Percentiles rank a stretch among this genome's conserved stretches.
phyloP scores from a whole-genome alignment of 768 basidiomycete genomes.

The Suillus decipiens region DNA sequence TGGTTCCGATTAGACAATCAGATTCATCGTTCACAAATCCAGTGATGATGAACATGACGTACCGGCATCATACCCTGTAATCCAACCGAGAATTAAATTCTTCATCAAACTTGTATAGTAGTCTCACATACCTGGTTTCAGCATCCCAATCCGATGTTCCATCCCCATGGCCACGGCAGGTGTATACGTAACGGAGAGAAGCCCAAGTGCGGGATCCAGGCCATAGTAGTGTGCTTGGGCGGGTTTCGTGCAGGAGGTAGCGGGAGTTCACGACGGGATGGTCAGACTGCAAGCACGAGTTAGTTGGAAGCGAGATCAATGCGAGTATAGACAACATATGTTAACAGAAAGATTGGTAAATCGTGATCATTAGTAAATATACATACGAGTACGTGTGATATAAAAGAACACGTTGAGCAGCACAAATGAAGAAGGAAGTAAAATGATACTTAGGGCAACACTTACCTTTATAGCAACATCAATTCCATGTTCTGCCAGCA shows the following conservation, averaged over 20 bases:
- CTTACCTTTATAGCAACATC: constrained; percentile 74
- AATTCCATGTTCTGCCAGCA: constrained; percentile 68
- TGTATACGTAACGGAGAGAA: constrained; percentile 66
- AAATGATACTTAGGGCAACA: background rate
- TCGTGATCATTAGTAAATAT: no score
- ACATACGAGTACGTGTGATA: background rate
- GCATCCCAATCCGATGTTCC: constrained; percentile 67
- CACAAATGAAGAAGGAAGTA: background rate
- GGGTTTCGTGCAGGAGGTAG: constrained; percentile 70
- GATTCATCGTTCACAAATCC: background rate
- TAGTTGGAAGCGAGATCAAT: constrained; percentile 1
- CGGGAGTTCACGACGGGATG: constrained; percentile 63
- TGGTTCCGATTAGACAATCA: background rate
- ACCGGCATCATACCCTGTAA: constrained; percentile 52
- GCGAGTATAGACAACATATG: no score
- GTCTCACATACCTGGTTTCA: constrained; percentile 45
- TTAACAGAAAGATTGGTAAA: no score
- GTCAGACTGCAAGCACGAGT: constrained; percentile 43
- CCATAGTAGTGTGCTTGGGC: constrained; percentile 72
- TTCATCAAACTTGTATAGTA: background rate
- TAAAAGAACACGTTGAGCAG: background rate
- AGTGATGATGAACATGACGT: constrained; percentile 12
- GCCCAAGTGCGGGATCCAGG: constrained; percentile 54
- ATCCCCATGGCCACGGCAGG: constrained; percentile 69
- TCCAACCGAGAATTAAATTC: background rate